Evolutionary conservation across 2,329 filamentous ascomycete genomes (phyloP).

Genomic region (Aspergillus sp.): DNA sequence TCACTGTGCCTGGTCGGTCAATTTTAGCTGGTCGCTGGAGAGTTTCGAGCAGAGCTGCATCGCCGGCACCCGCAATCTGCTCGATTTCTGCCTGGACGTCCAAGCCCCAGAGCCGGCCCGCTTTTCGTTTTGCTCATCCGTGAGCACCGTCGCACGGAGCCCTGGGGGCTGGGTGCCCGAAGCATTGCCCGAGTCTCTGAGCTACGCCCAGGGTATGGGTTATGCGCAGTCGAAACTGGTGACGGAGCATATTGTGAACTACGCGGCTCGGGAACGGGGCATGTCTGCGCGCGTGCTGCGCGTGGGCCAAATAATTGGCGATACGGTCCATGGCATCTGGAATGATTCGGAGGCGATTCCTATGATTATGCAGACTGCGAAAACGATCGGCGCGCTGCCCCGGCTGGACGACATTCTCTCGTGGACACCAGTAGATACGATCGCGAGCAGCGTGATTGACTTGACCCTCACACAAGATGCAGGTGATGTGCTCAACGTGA

Average conservation of each 20-base stretch:
- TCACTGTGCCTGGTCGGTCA: constrained; percentile 66
- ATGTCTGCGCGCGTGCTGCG: constrained; percentile 27
- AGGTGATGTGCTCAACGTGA: constrained; percentile 42
- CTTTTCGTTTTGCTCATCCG: constrained; percentile 47
- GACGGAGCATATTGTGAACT: constrained; percentile 31
- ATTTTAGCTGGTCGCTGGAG: constrained; percentile 58
- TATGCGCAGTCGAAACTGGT: constrained; percentile 39
- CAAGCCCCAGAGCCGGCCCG: constrained; percentile 7
- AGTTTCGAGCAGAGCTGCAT: constrained; percentile 58
- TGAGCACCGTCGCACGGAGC: constrained; percentile 41
- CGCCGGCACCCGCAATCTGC: constrained; percentile 46
- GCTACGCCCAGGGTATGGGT: constrained; percentile 41
- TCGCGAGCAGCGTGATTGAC: constrained; percentile 36
- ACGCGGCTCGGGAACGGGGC: constrained; percentile 14
- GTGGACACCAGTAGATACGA: constrained; percentile 48
- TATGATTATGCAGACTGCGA: constrained; percentile 49
- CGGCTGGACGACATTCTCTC: constrained; percentile 42
- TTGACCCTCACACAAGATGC: constrained; percentile 17
- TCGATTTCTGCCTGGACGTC: constrained; percentile 37
- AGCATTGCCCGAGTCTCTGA: constrained; percentile 27
- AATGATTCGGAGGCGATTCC: constrained; percentile 43
- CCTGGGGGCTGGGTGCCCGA: constrained; percentile 32
- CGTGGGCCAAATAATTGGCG: constrained; percentile 33
- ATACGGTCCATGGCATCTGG: constrained; percentile 20
- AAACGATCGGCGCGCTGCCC: constrained; percentile 47